Evolutionary conservation across 2,329 filamentous ascomycete species (phyloP), one percentile per base, ranked within the genome.

Genomic region (Gnomoniopsis sp.): DNA sequence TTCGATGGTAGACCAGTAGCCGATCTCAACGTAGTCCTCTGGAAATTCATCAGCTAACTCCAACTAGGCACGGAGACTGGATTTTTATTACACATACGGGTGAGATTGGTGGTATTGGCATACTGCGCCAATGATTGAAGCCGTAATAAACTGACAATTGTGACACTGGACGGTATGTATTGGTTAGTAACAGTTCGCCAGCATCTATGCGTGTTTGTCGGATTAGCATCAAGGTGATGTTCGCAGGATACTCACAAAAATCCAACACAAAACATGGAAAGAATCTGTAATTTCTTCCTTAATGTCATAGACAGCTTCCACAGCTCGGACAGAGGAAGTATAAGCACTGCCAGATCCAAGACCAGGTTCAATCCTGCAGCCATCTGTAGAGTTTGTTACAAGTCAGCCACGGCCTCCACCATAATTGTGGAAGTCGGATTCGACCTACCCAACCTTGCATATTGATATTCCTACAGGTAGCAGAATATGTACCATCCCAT

Each of bases 211-310:
- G n/a, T n/a, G n/a, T n/a, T n/a, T n/a, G n/a, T n/a, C n/a, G n/a
- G n/a, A n/a, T n/a, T n/a, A n/a, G n/a, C n/a, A n/a, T n/a, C n/a
- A n/a, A n/a, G n/a, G n/a, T n/a, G n/a, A n/a, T n/a, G n/a, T n/a
- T n/a, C n/a, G n/a, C n/a, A n/a, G n/a, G n/a, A n/a, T n/a, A 59
- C 68, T 56, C 56, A 70, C 68, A 71, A 70, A 59, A 72, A 69
- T 36, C 71, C 70, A 14, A 73, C 64, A 55, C 67, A 65, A 61
- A 73, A 73, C 70, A 72, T 73, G 44, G 67, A 55, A n/a, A 73
- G 61, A 33, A 73, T 69, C 55, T 71, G 70, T 2, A 67, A 46
- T 62, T 69, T 72, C 61, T 71, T 72, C 48, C 60, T 66, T 55
- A 60, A 43, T 6, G 70, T 71, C 58, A 70, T 60, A 19, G 65